phyloP scores from a whole-genome alignment of 352 stramenopile genomes.

The Pythium graminicola region DNA sequence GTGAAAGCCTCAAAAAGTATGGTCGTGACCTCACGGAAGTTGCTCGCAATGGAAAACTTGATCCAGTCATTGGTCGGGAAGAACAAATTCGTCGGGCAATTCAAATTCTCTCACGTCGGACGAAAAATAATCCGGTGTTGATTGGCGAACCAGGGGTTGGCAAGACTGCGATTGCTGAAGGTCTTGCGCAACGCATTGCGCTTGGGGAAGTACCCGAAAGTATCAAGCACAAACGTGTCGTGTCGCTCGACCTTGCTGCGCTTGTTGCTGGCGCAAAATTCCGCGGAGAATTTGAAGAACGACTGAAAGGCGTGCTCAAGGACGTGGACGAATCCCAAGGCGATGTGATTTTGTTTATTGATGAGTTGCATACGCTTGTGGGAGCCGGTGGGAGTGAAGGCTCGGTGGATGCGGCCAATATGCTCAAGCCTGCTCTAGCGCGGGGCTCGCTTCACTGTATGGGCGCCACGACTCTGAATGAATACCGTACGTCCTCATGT shows the following conservation, averaged over 20 bases:
- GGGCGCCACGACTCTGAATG: constrained; percentile 96
- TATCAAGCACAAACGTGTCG: constrained; percentile 83
- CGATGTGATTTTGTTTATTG: constrained; percentile 98
- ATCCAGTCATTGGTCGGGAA: constrained; percentile 97
- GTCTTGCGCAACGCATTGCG: constrained; percentile 94
- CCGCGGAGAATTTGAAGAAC: constrained; percentile 97
- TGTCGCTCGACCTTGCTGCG: constrained; percentile 95
- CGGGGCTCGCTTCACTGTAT: constrained; percentile 95
- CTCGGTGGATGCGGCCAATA: constrained; percentile 96
- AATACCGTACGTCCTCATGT: constrained; percentile 91
- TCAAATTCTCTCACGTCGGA: constrained; percentile 93
- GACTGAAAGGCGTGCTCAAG: constrained; percentile 93
- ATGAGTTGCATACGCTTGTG: constrained; percentile 96
- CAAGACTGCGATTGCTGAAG: constrained; percentile 95
- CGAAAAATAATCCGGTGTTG: constrained; percentile 97
- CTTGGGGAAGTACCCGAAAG: constrained; percentile 93
- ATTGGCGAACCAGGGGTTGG: constrained; percentile 95
- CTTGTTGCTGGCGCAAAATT: constrained; percentile 97
- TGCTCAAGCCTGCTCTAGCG: constrained; percentile 97
- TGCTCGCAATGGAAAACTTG: constrained; percentile 93
- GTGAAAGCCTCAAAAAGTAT: constrained; percentile 91
- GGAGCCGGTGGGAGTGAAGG: constrained; percentile 88
- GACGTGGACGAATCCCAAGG: constrained; percentile 90
- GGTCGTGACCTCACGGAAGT: constrained; percentile 91
- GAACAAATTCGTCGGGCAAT: constrained; percentile 95